phyloP scores from a whole-genome alignment of 768 basidiomycete genomes.

The Cubamyces lactineus region DNA sequence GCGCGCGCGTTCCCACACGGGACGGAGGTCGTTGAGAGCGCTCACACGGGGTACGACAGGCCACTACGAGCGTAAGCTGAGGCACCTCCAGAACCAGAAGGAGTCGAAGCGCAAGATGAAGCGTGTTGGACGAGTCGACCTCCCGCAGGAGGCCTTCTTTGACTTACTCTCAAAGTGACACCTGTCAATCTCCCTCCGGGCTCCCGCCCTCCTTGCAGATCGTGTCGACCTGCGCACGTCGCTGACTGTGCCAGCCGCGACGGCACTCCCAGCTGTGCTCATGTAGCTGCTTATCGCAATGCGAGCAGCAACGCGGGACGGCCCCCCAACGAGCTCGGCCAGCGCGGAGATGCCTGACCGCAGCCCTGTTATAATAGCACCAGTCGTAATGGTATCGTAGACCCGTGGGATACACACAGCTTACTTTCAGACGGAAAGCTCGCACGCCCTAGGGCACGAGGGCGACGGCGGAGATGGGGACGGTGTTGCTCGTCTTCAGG shows the following conservation, averaged over 20 bases:
- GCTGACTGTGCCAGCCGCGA: no score
- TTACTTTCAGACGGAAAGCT: not conserved
- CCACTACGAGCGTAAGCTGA: slow-evolving; percentile 92
- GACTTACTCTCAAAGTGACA: slow-evolving; percentile 69
- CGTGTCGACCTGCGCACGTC: no score
- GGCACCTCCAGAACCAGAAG: slow-evolving; percentile 88
- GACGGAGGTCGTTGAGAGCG: not conserved
- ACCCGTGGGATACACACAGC: not conserved
- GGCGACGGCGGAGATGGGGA: not conserved
- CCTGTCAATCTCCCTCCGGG: no score
- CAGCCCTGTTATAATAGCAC: slow-evolving; percentile 5
- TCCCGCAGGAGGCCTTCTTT: slow-evolving; percentile 97
- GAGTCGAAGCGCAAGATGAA: slow-evolving; percentile 92
- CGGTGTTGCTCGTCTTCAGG: not conserved
- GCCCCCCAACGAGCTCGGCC: not conserved
- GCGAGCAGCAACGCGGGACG: not conserved
- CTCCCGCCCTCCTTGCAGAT: no score
- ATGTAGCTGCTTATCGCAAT: not conserved
- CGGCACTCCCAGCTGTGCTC: no score
- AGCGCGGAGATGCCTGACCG: not conserved
- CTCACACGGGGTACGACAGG: slow-evolving; percentile 43
- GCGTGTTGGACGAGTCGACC: slow-evolving; percentile 81
- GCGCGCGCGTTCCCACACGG: slow-evolving; percentile 21
- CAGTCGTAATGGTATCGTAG: slow-evolving; percentile 12
- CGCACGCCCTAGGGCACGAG: not conserved